Conservation (phyloP, 1,284 basidiomycete genomes). For the Rhodotorula sp. region DNA sequence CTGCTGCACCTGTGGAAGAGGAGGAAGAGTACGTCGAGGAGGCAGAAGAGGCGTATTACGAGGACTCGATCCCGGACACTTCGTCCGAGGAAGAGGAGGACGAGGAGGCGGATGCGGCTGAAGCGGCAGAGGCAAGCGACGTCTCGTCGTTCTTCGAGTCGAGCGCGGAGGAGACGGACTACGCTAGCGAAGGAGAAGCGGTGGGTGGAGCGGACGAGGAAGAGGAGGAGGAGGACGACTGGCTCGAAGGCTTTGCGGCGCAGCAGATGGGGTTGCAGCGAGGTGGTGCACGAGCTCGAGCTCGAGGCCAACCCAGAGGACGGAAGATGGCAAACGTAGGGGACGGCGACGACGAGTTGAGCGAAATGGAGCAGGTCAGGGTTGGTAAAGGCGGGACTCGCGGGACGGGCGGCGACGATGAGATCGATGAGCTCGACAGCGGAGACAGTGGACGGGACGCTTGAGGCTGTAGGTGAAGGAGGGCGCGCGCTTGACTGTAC, state of each 20-base stretch:
- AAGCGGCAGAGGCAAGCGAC: constrained; percentile 10
- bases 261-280: constrained; percentile 15
- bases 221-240: constrained; percentile 1
- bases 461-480: not conserved
- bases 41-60: constrained; percentile 14
- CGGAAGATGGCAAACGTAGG: constrained; percentile 7
- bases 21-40: not conserved
- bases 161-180: constrained; percentile 10
- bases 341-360: constrained; percentile 17
- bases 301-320: constrained; percentile 15
- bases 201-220: not conserved
- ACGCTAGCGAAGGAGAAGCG: constrained; percentile 1
- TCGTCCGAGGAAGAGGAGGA: constrained; percentile 18
- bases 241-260: constrained; percentile 1
- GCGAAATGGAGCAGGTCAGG: not conserved
- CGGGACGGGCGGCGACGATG: not conserved
- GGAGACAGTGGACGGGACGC: not conserved
- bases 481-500: not conserved
- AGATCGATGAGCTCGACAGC: constrained; percentile 30
- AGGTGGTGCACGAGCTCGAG: not conserved
- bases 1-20: not conserved
- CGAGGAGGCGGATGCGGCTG: not conserved
- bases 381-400: too few species aligned
- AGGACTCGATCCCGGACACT: constrained; percentile 29
- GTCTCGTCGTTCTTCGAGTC: constrained; percentile 29